Evolutionary conservation across 176 grass and related monocot species (phyloP), one percentile per base, ranked within the genome.

Genomic region (Hyparrhenia diplandra): DNA sequence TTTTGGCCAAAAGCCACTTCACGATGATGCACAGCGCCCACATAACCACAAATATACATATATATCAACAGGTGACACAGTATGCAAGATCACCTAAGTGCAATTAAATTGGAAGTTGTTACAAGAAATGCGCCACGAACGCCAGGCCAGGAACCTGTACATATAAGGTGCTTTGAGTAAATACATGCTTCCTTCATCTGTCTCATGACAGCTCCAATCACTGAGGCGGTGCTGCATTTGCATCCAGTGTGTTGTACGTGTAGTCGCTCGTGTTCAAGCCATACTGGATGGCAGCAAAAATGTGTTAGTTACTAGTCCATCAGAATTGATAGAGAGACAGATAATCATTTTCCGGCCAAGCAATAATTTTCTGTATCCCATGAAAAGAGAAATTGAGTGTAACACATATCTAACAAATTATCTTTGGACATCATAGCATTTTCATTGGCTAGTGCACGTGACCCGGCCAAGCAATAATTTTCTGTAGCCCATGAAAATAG

Each of bases 241-340:
- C 68, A 79, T 58, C 80, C 47, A 79, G 5, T 49, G 86, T 79
- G 37, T 73, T 73, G 67, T 88, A 74, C 60, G 46, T 74, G 60
- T 83, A 79, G 28, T 39, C 29, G 9, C n/a, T 73, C 5, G 86
- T 79, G 80, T 78, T 84, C 75, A 88, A 78, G 13, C 86, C 86
- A 34, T 84, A 88, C 86, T 84, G 25, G 45, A 87, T 27, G 28
- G 34, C 1, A 36, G 13, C 37, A 62, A 25, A 75, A 21, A 79
- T 23, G 31, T 8, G 0, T 46, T 4, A 77, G 49, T 75, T 59
- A 41, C 0, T 39, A 71, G 28, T 73, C 16, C 1, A 39, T 81
- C 35, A 6, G 23, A 57, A 64, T 3, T 0, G 36, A 42, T 65
- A 41, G 54, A 35, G 10, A 43, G 4, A 58, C 59, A 58, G 27